Percentiles rank a stretch among this genome's conserved stretches.
Evolutionary conservation across 352 stramenopile genomes (phyloP).

Genomic region (Pythium pyrilobum): DNA sequence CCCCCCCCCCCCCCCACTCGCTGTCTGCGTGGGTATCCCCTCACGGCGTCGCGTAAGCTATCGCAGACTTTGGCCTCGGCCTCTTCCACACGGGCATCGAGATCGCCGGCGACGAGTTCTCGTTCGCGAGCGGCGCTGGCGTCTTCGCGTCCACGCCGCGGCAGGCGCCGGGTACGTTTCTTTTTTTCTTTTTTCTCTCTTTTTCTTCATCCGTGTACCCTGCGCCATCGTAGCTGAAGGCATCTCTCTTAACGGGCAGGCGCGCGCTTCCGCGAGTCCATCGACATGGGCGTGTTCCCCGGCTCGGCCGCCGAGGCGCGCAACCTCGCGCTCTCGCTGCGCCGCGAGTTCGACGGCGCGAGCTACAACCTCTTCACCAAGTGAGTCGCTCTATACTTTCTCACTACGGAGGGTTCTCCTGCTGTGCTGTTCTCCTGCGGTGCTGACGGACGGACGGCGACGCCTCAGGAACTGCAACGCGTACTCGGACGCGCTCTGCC

Average conservation of each 20-base stretch:
- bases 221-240: too few relatives aligned
- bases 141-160: constrained; percentile 80
- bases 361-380: constrained; percentile 90
- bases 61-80: constrained; percentile 63
- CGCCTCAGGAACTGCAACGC: constrained; percentile 90
- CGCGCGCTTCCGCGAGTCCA: constrained; percentile 85
- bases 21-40: background rate
- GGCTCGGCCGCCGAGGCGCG: constrained; percentile 77
- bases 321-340: constrained; percentile 79
- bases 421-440: background rate
- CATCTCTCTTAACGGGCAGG: constrained; percentile 23
- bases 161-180: constrained; percentile 47
- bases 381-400: constrained; percentile 34
- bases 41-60: too few relatives aligned
- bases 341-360: constrained; percentile 78
- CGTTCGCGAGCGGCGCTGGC: constrained; percentile 87
- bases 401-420: too few relatives aligned
- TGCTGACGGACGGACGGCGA: background rate
- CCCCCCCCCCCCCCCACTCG: background rate
- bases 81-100: constrained; percentile 92
- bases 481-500: constrained; percentile 87
- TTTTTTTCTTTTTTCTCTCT: background rate
- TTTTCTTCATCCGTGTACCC: too few relatives aligned
- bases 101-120: constrained; percentile 90
- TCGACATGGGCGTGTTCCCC: constrained; percentile 88